Percentiles rank a stretch among this genome's conserved stretches.
phyloP scores from a whole-genome alignment of 495 filamentous ascomycete species.

The Glonium stellatum region DNA sequence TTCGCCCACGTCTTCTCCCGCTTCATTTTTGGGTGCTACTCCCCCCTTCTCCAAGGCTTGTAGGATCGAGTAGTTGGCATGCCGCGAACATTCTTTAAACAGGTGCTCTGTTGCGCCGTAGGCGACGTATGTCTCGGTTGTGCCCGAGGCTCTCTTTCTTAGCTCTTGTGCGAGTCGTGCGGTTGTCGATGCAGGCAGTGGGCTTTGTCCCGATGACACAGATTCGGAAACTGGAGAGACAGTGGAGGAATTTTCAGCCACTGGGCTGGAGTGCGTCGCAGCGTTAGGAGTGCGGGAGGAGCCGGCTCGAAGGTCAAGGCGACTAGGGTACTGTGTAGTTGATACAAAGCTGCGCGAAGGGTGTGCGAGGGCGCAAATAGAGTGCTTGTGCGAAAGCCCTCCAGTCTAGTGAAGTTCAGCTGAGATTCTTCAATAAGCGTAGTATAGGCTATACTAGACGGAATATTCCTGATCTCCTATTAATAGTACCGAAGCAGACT shows the following conservation, averaged over 20 bases:
- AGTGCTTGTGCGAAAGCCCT: background rate
- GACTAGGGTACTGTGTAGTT: background rate
- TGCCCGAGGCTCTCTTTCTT: slow-evolving; percentile 13
- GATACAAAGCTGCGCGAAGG: background rate
- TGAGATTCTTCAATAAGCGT: background rate
- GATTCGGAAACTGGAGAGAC: background rate
- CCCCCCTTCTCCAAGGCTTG: slow-evolving; percentile 25
- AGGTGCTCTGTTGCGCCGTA: slow-evolving; percentile 71
- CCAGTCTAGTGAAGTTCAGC: background rate
- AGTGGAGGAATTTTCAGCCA: background rate
- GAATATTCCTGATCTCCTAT: background rate
- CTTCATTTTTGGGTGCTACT: slow-evolving; percentile 51
- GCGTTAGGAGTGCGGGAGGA: background rate
- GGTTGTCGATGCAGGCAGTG: background rate
- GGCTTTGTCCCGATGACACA: background rate
- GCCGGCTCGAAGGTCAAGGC: background rate
- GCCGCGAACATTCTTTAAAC: slow-evolving; percentile 65
- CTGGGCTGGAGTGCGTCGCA: background rate
- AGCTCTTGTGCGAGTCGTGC: slow-evolving; percentile 10
- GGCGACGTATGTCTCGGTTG: slow-evolving; percentile 60
- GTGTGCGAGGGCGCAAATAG: background rate
- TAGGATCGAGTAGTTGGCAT: slow-evolving; percentile 61
- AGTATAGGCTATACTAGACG: background rate
- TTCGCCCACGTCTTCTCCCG: slow-evolving; percentile 71
- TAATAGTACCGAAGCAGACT: slow-evolving; percentile 11